Percentiles rank a stretch among this genome's conserved stretches.
Evolutionary conservation across 768 basidiomycete genomes (phyloP).

Genomic region (Inosperma sp.): DNA sequence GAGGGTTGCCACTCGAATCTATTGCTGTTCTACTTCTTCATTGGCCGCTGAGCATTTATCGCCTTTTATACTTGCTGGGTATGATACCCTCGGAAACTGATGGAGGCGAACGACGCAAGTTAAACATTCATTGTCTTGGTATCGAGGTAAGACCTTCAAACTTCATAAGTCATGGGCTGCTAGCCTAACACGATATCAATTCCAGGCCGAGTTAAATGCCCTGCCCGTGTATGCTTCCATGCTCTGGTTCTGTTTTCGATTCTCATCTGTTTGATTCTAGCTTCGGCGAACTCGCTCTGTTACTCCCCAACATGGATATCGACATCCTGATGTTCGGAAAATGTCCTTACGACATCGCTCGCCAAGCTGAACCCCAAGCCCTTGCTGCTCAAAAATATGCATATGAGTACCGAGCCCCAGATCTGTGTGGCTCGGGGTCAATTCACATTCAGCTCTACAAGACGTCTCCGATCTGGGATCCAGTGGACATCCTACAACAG

Average conservation of each 20-base stretch:
- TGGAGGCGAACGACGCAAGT: slow-evolving; percentile 22
- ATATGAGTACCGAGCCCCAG: slow-evolving; percentile 34
- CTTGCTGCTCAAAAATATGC: slow-evolving; percentile 27
- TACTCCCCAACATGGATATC: slow-evolving; percentile 43
- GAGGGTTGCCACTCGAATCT: too few relatives aligned
- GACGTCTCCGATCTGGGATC: slow-evolving; percentile 15
- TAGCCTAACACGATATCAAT: slow-evolving; percentile 1
- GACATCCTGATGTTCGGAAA: slow-evolving; percentile 39
- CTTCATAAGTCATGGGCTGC: background rate
- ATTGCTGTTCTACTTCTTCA: slow-evolving; percentile 43
- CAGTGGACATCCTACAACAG: slow-evolving; percentile 6
- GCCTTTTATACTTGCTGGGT: slow-evolving; percentile 33
- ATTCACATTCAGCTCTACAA: slow-evolving; percentile 32
- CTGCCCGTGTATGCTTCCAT: slow-evolving; percentile 3
- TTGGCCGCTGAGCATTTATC: slow-evolving; percentile 39
- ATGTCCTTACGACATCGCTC: slow-evolving; percentile 27
- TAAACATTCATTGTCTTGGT: slow-evolving; percentile 36
- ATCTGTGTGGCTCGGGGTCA: slow-evolving; percentile 34
- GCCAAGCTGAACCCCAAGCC: slow-evolving; percentile 27
- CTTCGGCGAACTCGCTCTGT: slow-evolving; percentile 43
- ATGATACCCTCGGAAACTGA: slow-evolving; percentile 24
- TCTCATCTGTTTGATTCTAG: slow-evolving; percentile 15
- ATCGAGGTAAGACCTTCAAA: slow-evolving; percentile 40
- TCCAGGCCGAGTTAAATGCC: slow-evolving; percentile 3
- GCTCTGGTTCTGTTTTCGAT: background rate